phyloP scores from a whole-genome alignment of 192 early-diverging fungal genomes.

The Coemansia sp. region DNA sequence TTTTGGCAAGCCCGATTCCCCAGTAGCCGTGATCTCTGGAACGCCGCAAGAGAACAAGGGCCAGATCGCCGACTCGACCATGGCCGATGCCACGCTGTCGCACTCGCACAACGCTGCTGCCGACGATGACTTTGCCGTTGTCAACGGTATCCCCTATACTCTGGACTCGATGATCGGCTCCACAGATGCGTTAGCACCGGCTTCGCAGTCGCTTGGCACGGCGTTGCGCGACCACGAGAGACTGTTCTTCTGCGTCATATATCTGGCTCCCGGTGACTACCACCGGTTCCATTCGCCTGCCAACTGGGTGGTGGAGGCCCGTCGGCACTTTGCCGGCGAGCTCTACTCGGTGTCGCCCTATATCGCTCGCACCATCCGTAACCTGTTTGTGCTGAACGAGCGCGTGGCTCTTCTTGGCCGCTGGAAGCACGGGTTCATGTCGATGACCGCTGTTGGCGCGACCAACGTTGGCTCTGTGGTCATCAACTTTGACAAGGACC shows the following conservation, averaged over 20 bases:
- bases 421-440: constrained; percentile 94
- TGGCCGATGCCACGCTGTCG: constrained; percentile 31
- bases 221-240: constrained; percentile 62
- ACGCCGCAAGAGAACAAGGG: background rate
- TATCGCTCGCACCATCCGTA: constrained; percentile 76
- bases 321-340: constrained; percentile 94
- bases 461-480: constrained; percentile 97
- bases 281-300: constrained; percentile 98
- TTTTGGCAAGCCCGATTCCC: constrained; percentile 59
- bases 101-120: constrained; percentile 65
- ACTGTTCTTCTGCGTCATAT: constrained; percentile 90
- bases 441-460: constrained; percentile 94
- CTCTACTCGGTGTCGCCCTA: constrained; percentile 93
- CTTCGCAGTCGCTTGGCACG: constrained; percentile 41
- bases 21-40: background rate
- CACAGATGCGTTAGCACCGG: constrained; percentile 34
- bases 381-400: constrained; percentile 96
- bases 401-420: constrained; percentile 88
- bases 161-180: constrained; percentile 70
- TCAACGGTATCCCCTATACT: constrained; percentile 83
- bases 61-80: constrained; percentile 47
- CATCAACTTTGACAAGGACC: constrained; percentile 87
- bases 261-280: constrained; percentile 97
- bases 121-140: constrained; percentile 81
- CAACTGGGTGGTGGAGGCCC: constrained; percentile 84